Base-by-base conservation (phyloP, 768 basidiomycete genomes). In the Mycena polygramma region DNA sequence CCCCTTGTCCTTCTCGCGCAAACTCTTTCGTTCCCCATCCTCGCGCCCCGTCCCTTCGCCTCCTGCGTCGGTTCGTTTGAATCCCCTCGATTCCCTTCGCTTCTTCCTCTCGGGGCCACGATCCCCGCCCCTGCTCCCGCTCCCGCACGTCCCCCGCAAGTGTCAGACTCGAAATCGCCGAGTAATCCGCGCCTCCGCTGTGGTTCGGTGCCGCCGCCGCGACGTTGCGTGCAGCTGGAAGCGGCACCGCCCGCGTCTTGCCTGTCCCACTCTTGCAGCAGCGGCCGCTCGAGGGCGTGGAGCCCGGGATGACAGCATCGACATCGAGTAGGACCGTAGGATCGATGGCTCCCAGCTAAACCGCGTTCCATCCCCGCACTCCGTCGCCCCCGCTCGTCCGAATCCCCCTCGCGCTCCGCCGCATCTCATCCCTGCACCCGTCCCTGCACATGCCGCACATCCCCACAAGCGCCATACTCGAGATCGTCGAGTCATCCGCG, bases 181-280 rank as follows among this genome's bases (percentile, higher is more conserved):
- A 88, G 71, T 89, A 87, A 68, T 85, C 81, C 69, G 79, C 57
- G 49, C 55, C 71, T 43, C 43, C 63, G 41, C 53, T 52, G 30
- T 68, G 49, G 63, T 73, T 72, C 20, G 64, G 66, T 58, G 46
- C 73, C 19, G 75, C 77, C 26, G 75, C 77, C 35, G 79, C 64
- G 8, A 84, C 76, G 58, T 75, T 77, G 65, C 82, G 73, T 26
- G 80, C 81, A 69, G 82, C 81, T 9, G 81, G 78, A 24, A 74
- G 71, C 61, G 76, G 72, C 45, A 81, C 78, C 41, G 72, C 76
- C 13, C 75, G 72, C 7, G 82, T 66, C 75, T 87, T 88, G 58
- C 90, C 84, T 22, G 93, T 94, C 35, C 93, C 93, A 93, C 74
- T 94, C 89, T 0, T 88, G 89, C 0, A 92, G 79, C 5, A 95